Conservation (phyloP, 352 stramenopile genomes). For the Nothophytophthora sp. region DNA sequence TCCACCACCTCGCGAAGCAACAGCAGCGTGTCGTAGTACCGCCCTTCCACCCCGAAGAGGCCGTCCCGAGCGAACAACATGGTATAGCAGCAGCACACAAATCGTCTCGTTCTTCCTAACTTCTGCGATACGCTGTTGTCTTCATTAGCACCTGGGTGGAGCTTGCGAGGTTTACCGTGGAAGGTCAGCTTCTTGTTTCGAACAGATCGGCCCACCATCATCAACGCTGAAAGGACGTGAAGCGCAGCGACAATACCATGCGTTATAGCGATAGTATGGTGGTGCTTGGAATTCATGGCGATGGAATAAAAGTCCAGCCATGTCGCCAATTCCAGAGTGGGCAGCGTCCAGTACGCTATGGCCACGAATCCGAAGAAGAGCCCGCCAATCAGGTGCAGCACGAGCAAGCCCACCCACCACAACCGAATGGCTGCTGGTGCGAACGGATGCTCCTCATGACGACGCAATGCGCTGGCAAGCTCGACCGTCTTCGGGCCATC, state of each 20-base stretch:
- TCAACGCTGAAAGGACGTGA: conserved; percentile 9
- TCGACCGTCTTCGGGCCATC: conserved; percentile 15
- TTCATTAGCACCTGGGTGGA: no score
- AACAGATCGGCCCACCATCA: conserved; percentile 22
- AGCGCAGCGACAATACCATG: conserved; percentile 17
- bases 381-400: conserved; percentile 14
- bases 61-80: conserved; percentile 17
- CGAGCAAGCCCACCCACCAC: conserved; percentile 20
- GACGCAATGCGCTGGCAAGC: background rate
- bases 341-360: conserved; percentile 19
- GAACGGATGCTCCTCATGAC: conserved; percentile 1
- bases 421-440: conserved; percentile 11
- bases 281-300: conserved; percentile 24
- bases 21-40: conserved; percentile 20
- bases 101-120: background rate
- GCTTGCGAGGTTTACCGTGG: background rate
- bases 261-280: conserved; percentile 4
- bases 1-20: conserved; percentile 22
- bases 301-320: conserved; percentile 31
- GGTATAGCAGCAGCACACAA: conserved; percentile 7
- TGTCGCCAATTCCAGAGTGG: conserved; percentile 10
- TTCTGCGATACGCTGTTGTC: no score
- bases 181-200: conserved; percentile 19
- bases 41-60: conserved; percentile 19
- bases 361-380: conserved; percentile 27